Evolutionary conservation across 192 early-diverging fungal genomes (phyloP).

Genomic region (Backusella circina): DNA sequence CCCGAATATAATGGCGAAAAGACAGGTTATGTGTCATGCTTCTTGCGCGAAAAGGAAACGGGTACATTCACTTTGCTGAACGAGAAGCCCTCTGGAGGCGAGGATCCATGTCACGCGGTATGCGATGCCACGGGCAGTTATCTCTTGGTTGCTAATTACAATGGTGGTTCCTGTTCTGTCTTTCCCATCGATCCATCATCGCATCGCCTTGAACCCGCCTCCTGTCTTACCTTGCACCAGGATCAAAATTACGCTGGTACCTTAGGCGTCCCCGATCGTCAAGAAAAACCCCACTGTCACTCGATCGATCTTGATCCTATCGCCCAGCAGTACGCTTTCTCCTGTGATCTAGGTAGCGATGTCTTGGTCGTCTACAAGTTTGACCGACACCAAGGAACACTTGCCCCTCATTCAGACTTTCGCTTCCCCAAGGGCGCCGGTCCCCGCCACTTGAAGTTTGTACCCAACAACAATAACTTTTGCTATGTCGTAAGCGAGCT

Average conservation of each 20-base stretch:
- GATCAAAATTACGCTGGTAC: not conserved
- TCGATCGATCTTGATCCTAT: slow-evolving; percentile 25
- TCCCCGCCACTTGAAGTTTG: slow-evolving; percentile 30
- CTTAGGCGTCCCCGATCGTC: slow-evolving; percentile 18
- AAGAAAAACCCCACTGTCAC: slow-evolving; percentile 31
- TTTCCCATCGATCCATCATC: slow-evolving; percentile 5
- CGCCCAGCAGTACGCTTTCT: slow-evolving; percentile 12
- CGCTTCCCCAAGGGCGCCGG: slow-evolving; percentile 27
- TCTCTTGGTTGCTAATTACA: slow-evolving; percentile 31
- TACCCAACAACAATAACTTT: slow-evolving; percentile 20
- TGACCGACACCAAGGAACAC: not conserved
- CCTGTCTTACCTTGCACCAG: not conserved
- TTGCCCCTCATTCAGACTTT: not conserved
- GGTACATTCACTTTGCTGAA: slow-evolving; percentile 18
- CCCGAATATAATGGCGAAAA: not conserved
- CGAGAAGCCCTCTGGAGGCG: slow-evolving; percentile 16
- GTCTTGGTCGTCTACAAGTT: slow-evolving; percentile 17
- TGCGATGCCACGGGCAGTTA: slow-evolving; percentile 16
- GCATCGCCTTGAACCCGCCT: not conserved
- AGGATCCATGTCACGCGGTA: slow-evolving; percentile 25
- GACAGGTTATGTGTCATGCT: slow-evolving; percentile 25
- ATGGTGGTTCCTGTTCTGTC: slow-evolving; percentile 16
- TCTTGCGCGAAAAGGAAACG: not conserved
- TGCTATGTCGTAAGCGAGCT: slow-evolving; percentile 31
- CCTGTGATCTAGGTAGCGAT: slow-evolving; percentile 32